These are phyloP conservation scores for Ogataea saltuana DNA, from an alignment of 805 yeast species.

Conservation along the genomic window DNA sequence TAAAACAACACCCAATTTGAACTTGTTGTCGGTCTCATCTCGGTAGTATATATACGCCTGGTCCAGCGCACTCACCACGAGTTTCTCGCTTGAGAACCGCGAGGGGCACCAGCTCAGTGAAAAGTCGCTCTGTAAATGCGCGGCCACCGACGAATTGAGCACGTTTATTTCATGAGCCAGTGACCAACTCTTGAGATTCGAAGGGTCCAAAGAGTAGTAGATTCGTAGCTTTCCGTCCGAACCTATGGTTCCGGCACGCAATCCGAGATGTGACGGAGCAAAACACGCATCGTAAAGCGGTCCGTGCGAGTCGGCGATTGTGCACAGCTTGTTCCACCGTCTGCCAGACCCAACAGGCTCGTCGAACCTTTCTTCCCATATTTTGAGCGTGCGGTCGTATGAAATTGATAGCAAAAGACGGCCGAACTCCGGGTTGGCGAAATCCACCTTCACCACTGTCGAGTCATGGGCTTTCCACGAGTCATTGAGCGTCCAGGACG, in stretches of 20 bases:
- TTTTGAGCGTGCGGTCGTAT: constrained; percentile 81
- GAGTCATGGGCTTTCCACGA: constrained; percentile 97
- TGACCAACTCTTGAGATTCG: constrained; percentile 83
- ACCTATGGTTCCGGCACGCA: constrained; percentile 83
- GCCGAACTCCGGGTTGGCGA: constrained; percentile 96
- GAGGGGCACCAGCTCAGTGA: constrained; percentile 91
- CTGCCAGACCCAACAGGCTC: constrained; percentile 76
- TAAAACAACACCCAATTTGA: constrained; percentile 58
- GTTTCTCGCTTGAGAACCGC: constrained; percentile 74
- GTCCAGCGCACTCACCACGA: constrained; percentile 83
- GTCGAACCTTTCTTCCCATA: constrained; percentile 89
- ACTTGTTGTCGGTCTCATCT: constrained; percentile 49
- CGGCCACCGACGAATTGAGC: constrained; percentile 69
- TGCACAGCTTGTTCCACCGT: constrained; percentile 76
- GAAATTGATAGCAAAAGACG: constrained; percentile 85
- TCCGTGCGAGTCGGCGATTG: constrained; percentile 83
- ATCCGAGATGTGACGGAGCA: constrained; percentile 82
- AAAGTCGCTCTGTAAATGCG: constrained; percentile 81
- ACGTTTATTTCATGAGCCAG: constrained; percentile 69
- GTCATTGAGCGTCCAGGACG: constrained; percentile 83
- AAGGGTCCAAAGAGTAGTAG: constrained; percentile 87
- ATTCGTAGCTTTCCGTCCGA: constrained; percentile 83
- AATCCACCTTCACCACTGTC: constrained; percentile 73
- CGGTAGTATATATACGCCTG: constrained; percentile 74
- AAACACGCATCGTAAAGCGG: constrained; percentile 88